Base-by-base conservation (phyloP, 805 yeast species). In the Candida morakotiae region DNA sequence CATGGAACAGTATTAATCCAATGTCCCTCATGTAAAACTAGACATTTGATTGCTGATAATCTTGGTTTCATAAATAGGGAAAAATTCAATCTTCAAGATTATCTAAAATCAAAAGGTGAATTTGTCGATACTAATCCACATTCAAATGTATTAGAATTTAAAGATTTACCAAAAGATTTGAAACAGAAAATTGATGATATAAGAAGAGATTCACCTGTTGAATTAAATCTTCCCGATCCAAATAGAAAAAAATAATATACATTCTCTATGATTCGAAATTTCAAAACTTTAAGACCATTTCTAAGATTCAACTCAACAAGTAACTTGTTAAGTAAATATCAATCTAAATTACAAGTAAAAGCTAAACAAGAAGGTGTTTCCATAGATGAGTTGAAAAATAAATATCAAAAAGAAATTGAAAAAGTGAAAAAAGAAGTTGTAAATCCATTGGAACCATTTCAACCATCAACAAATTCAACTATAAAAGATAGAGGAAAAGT, bases 11-110 rank as follows among this genome's bases (percentile, higher is more conserved):
- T 91, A 3, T 63, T 87, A 35, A 83, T 91, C 17, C 87, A 87
- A 52, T 91, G 98, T 56, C 98, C 98, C 0, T 85, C 88, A 11
- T 91, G 98, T 58, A 73, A 82, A 46, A 81, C 77, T 52, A 76
- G 96, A 46, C 98, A 91, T 55, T 64, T 91, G 53, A 89, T 91
- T 28, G 95, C 97, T 0, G 98, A 91, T 55, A 56, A 57, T 44
- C 50, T 62, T 37, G 56, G 79, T 65, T 85, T 89, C 22, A 88
- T 89, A 53, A 77, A 80, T n/a, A 96, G 89, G 57, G 68, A 77
- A 18, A 69, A 73, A 45, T 73, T 86, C 49, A 87, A 83, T n/a
- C 64, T 89, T 23, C 86, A 87, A 53, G 95, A 89, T 39, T 81
- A 87, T 4, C 56, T 89, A 53, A 69, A 69, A 10, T 80, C 82